Percentiles rank a stretch among this genome's conserved stretches.
phyloP scores from a whole-genome alignment of 495 filamentous ascomycete species.

The Neurospora hispaniola region DNA sequence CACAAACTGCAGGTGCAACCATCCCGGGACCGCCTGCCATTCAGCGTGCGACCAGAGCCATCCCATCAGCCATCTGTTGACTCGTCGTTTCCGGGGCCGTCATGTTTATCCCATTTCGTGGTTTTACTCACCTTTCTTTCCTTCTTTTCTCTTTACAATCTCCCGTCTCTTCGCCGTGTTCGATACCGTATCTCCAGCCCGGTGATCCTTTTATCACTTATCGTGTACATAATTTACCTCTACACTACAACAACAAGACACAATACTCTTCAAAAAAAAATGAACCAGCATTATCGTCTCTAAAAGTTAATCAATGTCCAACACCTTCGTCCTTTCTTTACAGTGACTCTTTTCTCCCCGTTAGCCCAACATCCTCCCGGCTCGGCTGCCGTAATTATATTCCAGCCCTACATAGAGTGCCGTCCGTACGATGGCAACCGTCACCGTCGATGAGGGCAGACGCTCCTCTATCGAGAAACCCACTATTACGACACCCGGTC shows the following conservation, averaged over 20 bases:
- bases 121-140: background rate
- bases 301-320: background rate
- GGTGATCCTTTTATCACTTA: background rate
- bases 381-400: conserved; percentile 8
- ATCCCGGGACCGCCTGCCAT: too few relatives aligned
- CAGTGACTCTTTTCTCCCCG: background rate
- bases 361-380: background rate
- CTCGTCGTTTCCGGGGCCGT: background rate
- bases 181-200: background rate
- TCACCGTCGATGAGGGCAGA: conserved; percentile 11
- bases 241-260: background rate
- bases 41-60: background rate
- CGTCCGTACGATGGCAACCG: conserved; percentile 13
- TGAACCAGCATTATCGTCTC: background rate
- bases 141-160: background rate
- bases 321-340: background rate
- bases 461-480: conserved; percentile 26
- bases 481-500: conserved; percentile 11
- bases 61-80: background rate
- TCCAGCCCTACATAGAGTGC: conserved; percentile 1
- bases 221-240: background rate
- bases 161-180: background rate
- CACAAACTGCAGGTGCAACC: background rate
- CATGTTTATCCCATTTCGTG: background rate
- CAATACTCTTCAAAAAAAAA: background rate